Evolutionary conservation across 169 alveolate species (phyloP).

Genomic region (Blepharisma undulans): DNA sequence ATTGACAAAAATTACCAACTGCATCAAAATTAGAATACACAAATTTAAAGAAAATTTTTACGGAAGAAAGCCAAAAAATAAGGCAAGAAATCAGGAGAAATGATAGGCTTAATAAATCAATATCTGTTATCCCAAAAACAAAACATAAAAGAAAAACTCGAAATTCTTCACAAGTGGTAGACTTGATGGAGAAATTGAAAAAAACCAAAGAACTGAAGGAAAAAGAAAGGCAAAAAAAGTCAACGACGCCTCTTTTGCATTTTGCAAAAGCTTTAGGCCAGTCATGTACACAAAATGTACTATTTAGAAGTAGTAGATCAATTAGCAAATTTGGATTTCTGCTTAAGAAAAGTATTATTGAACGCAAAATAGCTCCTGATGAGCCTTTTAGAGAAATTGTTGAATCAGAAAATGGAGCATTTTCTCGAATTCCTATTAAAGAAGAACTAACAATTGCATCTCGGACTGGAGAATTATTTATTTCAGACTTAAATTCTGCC

Average conservation of each 20-base stretch:
- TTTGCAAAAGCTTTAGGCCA: neutral
- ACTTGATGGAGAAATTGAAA: neutral
- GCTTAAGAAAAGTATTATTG: neutral
- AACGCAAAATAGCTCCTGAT: neutral
- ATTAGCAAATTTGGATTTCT: neutral
- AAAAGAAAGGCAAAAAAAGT: neutral
- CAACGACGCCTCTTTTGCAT: neutral
- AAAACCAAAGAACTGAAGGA: neutral
- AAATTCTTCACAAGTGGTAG: neutral
- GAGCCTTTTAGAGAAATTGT: neutral
- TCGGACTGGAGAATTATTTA: neutral
- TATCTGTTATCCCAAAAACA: neutral
- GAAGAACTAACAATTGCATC: neutral
- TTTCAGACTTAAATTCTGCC: slow-evolving; percentile 12
- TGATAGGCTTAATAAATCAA: neutral
- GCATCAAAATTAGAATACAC: neutral
- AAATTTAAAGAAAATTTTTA: too few species aligned
- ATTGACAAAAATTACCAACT: neutral
- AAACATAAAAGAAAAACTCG: neutral
- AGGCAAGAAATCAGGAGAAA: neutral
- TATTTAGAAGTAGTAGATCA: neutral
- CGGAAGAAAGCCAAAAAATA: neutral
- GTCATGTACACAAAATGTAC: neutral
- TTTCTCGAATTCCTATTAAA: neutral
- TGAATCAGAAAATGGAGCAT: neutral